Evolutionary conservation across 2,329 filamentous ascomycete species (phyloP).

Genomic region (Talaromyces marneffei): DNA sequence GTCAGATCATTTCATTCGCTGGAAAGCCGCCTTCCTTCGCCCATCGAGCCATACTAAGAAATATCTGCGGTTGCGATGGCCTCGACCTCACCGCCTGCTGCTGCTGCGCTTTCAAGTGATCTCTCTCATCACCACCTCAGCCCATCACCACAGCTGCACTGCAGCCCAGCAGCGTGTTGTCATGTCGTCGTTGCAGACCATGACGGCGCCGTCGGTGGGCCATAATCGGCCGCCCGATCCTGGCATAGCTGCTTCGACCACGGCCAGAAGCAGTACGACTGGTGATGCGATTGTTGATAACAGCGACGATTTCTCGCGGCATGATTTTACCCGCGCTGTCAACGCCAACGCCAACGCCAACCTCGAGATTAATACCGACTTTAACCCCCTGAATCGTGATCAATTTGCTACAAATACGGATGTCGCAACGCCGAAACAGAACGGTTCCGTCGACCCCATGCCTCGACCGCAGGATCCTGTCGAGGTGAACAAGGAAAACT

Average conservation of each 20-base stretch:
- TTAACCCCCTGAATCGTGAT: not conserved
- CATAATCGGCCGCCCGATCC: conserved; percentile 39
- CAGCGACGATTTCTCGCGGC: not conserved
- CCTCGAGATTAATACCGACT: not conserved
- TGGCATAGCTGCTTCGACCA: conserved; percentile 24
- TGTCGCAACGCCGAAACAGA: conserved; percentile 3
- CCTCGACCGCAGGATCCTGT: not conserved
- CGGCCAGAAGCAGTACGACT: conserved; percentile 4
- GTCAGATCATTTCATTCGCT: conserved; percentile 2
- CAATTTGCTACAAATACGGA: not conserved
- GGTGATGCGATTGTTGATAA: conserved; percentile 7
- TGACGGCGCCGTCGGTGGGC: conserved; percentile 44
- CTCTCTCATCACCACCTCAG: conserved; percentile 8
- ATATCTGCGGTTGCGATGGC: conserved; percentile 16
- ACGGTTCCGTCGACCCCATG: not conserved
- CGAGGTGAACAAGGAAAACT: conserved; percentile 1
- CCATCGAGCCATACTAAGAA: not conserved
- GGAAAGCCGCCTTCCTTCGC: not conserved
- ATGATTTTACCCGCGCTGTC: not conserved
- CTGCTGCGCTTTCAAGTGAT: conserved; percentile 21
- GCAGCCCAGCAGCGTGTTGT: conserved; percentile 29
- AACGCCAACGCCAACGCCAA: not conserved
- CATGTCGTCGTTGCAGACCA: conserved; percentile 44
- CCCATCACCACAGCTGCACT: conserved; percentile 9
- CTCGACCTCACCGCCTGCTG: conserved; percentile 19